Conservation (phyloP, 306 rosid genomes). For the Mimosa pudica region DNA sequence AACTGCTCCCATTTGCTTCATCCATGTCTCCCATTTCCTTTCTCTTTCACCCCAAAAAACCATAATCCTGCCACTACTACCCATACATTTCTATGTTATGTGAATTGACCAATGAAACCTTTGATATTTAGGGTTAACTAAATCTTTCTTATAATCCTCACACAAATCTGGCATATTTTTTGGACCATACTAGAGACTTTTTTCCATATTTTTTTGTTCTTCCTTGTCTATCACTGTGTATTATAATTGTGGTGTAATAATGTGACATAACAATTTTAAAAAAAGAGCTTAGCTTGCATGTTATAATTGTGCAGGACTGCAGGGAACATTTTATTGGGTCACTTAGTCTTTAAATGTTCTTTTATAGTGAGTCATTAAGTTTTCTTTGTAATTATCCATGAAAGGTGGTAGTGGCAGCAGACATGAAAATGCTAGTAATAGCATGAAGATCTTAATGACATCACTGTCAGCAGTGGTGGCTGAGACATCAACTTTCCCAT, state of each 20-base stretch:
- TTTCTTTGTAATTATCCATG: conserved; percentile 38
- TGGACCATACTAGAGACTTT: not conserved
- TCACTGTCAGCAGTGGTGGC: conserved; percentile 84
- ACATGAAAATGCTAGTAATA: conserved; percentile 31
- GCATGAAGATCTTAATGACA: conserved; percentile 56
- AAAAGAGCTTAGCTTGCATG: not conserved
- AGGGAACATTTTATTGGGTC: no score
- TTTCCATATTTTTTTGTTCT: not conserved
- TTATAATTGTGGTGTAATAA: not conserved
- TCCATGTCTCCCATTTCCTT: not conserved
- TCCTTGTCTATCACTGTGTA: not conserved
- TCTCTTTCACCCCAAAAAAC: not conserved
- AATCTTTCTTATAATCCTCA: not conserved
- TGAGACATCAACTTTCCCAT: conserved; percentile 82
- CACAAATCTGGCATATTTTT: not conserved
- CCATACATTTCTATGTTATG: not conserved
- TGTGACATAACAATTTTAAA: not conserved
- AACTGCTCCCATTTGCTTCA: conserved; percentile 8
- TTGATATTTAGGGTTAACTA: not conserved
- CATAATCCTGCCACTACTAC: not conserved
- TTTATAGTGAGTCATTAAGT: conserved; percentile 18
- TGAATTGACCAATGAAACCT: conserved; percentile 7
- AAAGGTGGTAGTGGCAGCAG: conserved; percentile 50
- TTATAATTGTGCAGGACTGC: no score
- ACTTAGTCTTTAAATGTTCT: not conserved